Evolutionary conservation across 495 filamentous ascomycete genomes (phyloP), one percentile per base, ranked within the genome.

Genomic region (Lophium mytilinum): DNA sequence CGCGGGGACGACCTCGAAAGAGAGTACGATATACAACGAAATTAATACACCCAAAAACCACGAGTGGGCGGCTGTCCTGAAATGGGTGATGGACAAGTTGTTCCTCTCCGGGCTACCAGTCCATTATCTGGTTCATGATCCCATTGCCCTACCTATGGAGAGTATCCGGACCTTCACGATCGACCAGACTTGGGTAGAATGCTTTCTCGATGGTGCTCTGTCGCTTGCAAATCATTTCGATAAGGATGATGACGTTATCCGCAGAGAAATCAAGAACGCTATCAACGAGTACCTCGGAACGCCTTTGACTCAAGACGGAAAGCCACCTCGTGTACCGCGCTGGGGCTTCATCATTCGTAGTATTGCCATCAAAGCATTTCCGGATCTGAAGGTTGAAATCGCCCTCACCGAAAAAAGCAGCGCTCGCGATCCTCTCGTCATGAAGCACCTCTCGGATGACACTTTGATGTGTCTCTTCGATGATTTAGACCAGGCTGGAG

Each of bases 121-220:
- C 1, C 54, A 62, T 30, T 4, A 14, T 34, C 24, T 58, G 1
- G 19, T 62, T 19, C 39, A 33, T 1, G 60, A 79, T 43, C 71
- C 70, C 0, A 65, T 53, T 3, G 60, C 68, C 30, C 58, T 80
- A 1, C 73, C 71, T 8, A 10, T 7, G 7, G 56, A 63, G 34
- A 21, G 53, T 6, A 51, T 81, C 0, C 73, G 78, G 0, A 74
- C 76, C 64, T 81, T 80, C 61, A 52, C 66, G 39, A 68, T 80
- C 24, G 77, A 81, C 37, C 14, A 51, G 1, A 63, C 64, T 45
- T 80, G 77, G 78, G 35, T 72, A 1, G 70, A 76, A 47, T 64
- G 65, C 10, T 19, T 78, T 10, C 56, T 80, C 8, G 78, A 81
- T 54, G 77, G 78, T 1, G 78, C 68, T 7, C 63, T 81, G 0